Base-by-base conservation (phyloP, 805 yeast genomes). In the Scheffersomyces stipitis region DNA sequence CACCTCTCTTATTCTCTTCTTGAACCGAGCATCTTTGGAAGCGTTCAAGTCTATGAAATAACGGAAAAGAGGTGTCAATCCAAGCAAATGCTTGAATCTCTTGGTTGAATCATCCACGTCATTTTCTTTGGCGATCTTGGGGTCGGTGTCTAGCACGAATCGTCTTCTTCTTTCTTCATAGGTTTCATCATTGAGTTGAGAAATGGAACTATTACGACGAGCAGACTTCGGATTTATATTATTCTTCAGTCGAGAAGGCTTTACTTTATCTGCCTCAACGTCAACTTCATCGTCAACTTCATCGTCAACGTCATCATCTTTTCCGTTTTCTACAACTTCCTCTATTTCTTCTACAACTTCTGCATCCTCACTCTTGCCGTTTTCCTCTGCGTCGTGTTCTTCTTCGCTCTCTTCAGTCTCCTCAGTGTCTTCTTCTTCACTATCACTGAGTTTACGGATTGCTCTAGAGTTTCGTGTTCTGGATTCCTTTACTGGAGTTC, bases 31-130 rank as follows among this genome's bases (percentile, higher is more conserved):
- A 55, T 89, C 96, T 54, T 83, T 83, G 35, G 87, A 76, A 9
- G 95, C 86, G 45, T 83, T 79, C 30, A 85, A 73, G 46, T 88
- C 86, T 43, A 90, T 86, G 60, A 90, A 90, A 56, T 89, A 90
- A 28, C 95, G 80, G 59, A 90, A 90, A 39, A 91, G 68, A 45
- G 86, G 95, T 0, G 96, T 88, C 28, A 90, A 69, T 1, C 89
- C 84, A 33, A 91, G 66, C 29, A 90, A 67, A 60, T 90, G 86
- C 56, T 79, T 81, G 71, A 87, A 87, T 41, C 98, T 72, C 48
- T 73, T 79, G 18, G 88, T 81, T 0, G 95, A 76, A 49, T 83
- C 93, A 49, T 78, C 86, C 22, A 53, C 64, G 35, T 64, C 71
- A 15, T 48, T 73, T 23, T 66, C 66, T 36, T 74, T 69, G 33